Evolutionary conservation across 2,329 filamentous ascomycete genomes (phyloP).

Genomic region (Trichothecium roseum): DNA sequence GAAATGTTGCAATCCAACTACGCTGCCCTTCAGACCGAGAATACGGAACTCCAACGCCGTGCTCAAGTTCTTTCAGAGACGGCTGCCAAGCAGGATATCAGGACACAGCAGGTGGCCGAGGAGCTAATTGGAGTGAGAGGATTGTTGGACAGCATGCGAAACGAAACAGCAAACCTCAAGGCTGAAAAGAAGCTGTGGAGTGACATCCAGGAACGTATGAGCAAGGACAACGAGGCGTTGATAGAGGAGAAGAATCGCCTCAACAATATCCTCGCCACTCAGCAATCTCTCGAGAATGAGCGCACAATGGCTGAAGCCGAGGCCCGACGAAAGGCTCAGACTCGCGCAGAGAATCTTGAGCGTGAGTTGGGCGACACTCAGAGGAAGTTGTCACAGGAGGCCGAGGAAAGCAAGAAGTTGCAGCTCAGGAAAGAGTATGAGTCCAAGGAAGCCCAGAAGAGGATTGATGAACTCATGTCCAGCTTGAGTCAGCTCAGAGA

Average conservation of each 20-base stretch:
- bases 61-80: constrained; percentile 67
- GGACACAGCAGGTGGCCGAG: constrained; percentile 84
- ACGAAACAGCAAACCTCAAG: constrained; percentile 85
- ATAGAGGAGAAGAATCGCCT: constrained; percentile 77
- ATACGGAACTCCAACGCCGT: constrained; percentile 76
- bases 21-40: constrained; percentile 72
- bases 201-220: constrained; percentile 79
- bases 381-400: constrained; percentile 71
- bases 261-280: constrained; percentile 69
- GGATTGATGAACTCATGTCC: constrained; percentile 82
- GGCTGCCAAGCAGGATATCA: constrained; percentile 80
- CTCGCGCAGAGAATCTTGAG: constrained; percentile 69
- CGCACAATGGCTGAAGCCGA: constrained; percentile 79
- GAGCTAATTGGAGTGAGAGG: constrained; percentile 82
- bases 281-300: constrained; percentile 87
- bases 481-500: constrained; percentile 74
- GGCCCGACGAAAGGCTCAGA: constrained; percentile 66
- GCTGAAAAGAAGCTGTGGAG: constrained; percentile 94
- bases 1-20: constrained; percentile 88
- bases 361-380: constrained; percentile 68
- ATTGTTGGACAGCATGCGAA: constrained; percentile 74
- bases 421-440: constrained; percentile 84
- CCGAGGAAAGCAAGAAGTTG: constrained; percentile 75
- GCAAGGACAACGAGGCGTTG: constrained; percentile 77
- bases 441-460: constrained; percentile 74